Evolutionary conservation across 306 rosid genomes (phyloP), one percentile per base, ranked within the genome.

Genomic region (Vigna mungo): DNA sequence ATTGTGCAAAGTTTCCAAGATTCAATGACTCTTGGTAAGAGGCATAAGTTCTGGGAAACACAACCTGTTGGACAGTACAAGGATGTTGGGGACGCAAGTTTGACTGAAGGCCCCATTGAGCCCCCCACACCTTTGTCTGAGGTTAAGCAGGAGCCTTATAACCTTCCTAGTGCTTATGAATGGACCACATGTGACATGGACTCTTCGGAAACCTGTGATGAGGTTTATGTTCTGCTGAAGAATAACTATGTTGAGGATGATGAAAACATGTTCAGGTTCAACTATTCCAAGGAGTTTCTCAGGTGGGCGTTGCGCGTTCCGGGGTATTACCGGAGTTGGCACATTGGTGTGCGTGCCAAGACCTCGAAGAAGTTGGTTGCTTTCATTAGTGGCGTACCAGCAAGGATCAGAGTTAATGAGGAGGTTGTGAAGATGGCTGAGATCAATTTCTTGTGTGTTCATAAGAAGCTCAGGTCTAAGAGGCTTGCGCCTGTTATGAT

Each of bases 401-500:
- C 96, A 7, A 90, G 93, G 71, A 92, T 92, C 52, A 88, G 90
- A 68, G 97, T 75, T 21, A 81, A 84, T 32, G 78, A 77, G 17
- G 75, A 54, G 6, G 53, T 92, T 62, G 96, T 92, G 62, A 92
- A 80, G 49, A 92, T 90, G 97, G 96, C 96, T 12, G 97, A 92
- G 88, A 87, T 92, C 69, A 92, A 92, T 58, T 92, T 92, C 81
- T 73, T 92, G 55, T 92, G 97, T 55, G 96, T 92, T 43, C 97
- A 92, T 71, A 92, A 92, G 90, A 92, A 90, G 86, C 93, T 92
- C 9, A 82, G 96, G 81, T 84, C 96, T 0, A 92, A 92, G 83
- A 88, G 97, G 44, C 93, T 92, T 54, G 97, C 96, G 0, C 97
- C 96, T 23, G 96, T 92, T 37, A 90, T 92, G 97, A 92, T 92